Evolutionary conservation across 2,329 filamentous ascomycete genomes (phyloP).

Genomic region (Leptographium wingfieldii): DNA sequence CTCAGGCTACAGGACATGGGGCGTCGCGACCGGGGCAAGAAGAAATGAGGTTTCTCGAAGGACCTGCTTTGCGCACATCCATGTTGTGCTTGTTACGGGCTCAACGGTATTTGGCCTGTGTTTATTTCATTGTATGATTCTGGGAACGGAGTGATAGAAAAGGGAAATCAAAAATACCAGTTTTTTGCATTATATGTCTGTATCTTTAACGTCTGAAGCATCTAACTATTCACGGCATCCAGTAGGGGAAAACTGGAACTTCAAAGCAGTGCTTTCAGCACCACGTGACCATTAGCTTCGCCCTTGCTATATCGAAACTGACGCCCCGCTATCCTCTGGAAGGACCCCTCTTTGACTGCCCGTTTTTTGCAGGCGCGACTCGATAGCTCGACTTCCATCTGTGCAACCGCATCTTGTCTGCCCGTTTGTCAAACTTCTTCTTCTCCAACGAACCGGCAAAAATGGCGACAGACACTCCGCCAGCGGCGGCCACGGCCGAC

Average conservation of each 20-base stretch:
- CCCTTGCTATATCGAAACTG: background rate
- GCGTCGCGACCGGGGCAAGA: slow-evolving; percentile 31
- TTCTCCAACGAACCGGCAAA: background rate
- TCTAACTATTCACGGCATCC: no score
- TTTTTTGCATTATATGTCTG: background rate
- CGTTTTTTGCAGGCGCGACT: background rate
- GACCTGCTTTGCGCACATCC: background rate
- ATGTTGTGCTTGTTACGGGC: background rate
- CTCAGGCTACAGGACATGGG: slow-evolving; percentile 42
- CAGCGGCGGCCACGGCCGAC: background rate
- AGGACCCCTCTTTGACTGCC: background rate
- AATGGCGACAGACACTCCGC: slow-evolving; percentile 14
- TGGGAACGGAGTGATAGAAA: background rate
- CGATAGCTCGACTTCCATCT: background rate
- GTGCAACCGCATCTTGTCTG: background rate
- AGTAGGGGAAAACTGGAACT: background rate
- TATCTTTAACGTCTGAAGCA: no score
- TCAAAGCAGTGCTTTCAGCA: background rate
- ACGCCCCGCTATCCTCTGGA: background rate
- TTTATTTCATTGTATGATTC: background rate
- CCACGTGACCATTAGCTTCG: background rate
- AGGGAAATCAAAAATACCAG: background rate
- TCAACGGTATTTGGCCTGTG: no score
- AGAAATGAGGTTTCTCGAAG: slow-evolving; percentile 3
- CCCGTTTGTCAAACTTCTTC: background rate